phyloP scores from a whole-genome alignment of 2,329 filamentous ascomycete species.

The Xylariaceae sp. region DNA sequence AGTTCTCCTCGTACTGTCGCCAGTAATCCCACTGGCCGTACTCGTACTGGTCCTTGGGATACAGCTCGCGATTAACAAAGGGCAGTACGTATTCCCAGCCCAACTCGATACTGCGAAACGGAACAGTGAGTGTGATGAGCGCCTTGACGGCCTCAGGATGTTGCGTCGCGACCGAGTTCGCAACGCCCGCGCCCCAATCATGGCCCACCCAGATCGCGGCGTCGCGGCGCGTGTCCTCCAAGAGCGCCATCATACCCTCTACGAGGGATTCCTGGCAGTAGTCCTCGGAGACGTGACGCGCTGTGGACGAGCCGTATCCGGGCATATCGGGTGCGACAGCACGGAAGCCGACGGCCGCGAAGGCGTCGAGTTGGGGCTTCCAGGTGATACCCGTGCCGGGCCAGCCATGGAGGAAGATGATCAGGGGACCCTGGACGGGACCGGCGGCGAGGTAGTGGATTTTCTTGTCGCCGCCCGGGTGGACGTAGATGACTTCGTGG shows the following conservation, averaged over 20 bases:
- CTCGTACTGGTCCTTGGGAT: slow-evolving; percentile 40
- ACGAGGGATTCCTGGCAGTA: slow-evolving; percentile 33
- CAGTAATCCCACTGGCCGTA: slow-evolving; percentile 33
- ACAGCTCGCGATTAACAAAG: slow-evolving; percentile 39
- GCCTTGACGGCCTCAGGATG: slow-evolving; percentile 27
- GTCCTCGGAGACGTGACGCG: slow-evolving; percentile 24
- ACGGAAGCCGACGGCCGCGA: slow-evolving; percentile 31
- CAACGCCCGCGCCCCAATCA: slow-evolving; percentile 36
- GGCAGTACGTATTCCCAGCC: slow-evolving; percentile 36
- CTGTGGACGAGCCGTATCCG: slow-evolving; percentile 36
- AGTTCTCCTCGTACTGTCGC: slow-evolving; percentile 26
- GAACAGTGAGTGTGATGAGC: slow-evolving; percentile 33
- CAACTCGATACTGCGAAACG: slow-evolving; percentile 38
- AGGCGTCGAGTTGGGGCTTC: slow-evolving; percentile 30
- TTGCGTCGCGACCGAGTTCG: slow-evolving; percentile 28
- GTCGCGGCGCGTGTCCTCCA: slow-evolving; percentile 29
- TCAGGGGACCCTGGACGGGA: slow-evolving; percentile 25
- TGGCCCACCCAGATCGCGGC: slow-evolving; percentile 45
- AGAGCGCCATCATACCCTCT: slow-evolving; percentile 33
- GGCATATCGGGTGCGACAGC: slow-evolving; percentile 33
- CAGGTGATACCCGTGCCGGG: slow-evolving; percentile 33
- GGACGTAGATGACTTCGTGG: slow-evolving; percentile 20
- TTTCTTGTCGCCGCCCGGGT: slow-evolving; percentile 21
- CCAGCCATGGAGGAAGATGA: slow-evolving; percentile 37
- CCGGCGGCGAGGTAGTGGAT: slow-evolving; percentile 32